phyloP scores from a whole-genome alignment of 192 early-diverging fungal genomes.

The Backusella luteola region DNA sequence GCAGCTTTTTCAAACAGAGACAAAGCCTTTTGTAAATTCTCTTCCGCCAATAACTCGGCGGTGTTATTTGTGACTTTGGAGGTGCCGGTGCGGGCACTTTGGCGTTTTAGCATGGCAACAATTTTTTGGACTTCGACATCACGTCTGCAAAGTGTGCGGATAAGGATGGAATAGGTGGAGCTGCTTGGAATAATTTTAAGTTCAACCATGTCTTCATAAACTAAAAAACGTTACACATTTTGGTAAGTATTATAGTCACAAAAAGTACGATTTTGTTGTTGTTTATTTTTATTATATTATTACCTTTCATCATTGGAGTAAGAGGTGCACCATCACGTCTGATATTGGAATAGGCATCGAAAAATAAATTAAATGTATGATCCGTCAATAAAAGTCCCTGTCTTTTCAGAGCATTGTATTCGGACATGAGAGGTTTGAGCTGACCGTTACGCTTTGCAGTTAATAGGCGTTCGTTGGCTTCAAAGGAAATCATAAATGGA shows the following conservation, averaged over 20 bases:
- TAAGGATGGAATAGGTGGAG: constrained; percentile 29
- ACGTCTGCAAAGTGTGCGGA: constrained; percentile 34
- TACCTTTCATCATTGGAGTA: constrained; percentile 26
- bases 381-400: constrained; percentile 18
- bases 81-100: constrained; percentile 23
- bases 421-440: constrained; percentile 23
- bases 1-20: constrained; percentile 30
- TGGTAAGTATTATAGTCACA: neutral
- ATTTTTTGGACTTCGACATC: constrained; percentile 42
- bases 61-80: constrained; percentile 17
- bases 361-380: constrained; percentile 35
- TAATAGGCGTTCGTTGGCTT: constrained; percentile 30
- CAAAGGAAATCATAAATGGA: constrained; percentile 1
- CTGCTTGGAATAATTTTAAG: constrained; percentile 12
- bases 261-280: too few species aligned
- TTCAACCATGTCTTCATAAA: constrained; percentile 37
- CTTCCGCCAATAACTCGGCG: constrained; percentile 25
- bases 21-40: constrained; percentile 33
- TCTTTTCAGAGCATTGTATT: constrained; percentile 30
- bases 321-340: constrained; percentile 35
- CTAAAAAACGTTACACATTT: constrained; percentile 8
- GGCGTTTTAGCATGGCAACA: constrained; percentile 31
- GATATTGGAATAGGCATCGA: constrained; percentile 29
- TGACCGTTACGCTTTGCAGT: constrained; percentile 26
- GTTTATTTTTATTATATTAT: constrained; percentile 2